Evolutionary conservation across 164 flowering plant genomes (phyloP).

Genomic region (Protea cynaroides): DNA sequence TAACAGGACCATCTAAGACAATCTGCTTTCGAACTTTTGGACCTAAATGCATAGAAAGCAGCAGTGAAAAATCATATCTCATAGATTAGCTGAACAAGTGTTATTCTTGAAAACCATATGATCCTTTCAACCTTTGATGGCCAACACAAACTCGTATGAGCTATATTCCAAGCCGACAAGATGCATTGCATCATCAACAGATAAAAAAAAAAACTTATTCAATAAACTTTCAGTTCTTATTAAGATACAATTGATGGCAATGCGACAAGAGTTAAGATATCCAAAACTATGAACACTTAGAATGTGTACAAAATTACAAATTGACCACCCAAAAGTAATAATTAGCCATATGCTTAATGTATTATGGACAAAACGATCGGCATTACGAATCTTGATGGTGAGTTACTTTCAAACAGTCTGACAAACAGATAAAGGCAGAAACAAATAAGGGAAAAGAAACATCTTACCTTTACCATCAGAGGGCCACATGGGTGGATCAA

Average conservation of each 20-base stretch:
- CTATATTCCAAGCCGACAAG: neutral
- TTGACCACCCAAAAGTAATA: too few species aligned
- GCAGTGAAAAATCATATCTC: neutral
- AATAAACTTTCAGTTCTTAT: too few species aligned
- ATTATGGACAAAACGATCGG: too few species aligned
- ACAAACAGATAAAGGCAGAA: too few species aligned
- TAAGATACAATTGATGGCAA: too few species aligned
- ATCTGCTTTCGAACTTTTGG: constrained; percentile 65
- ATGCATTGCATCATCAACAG: neutral
- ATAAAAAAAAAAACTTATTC: too few species aligned
- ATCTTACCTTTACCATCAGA: constrained; percentile 33
- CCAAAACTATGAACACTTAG: too few species aligned
- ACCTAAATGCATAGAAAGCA: constrained; percentile 27
- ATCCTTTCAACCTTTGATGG: neutral
- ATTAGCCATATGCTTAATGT: too few species aligned
- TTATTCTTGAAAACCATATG: neutral
- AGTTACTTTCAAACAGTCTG: too few species aligned
- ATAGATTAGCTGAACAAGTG: constrained; percentile 1
- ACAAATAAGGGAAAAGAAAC: neutral
- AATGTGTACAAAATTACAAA: too few species aligned
- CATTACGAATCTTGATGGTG: too few species aligned
- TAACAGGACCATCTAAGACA: constrained; percentile 80
- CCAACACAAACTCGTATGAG: neutral
- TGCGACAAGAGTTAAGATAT: too few species aligned
- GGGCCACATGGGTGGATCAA: constrained; percentile 52